Evolutionary conservation across 2,329 filamentous ascomycete genomes (phyloP).

Genomic region (Aspergillus caelatus): DNA sequence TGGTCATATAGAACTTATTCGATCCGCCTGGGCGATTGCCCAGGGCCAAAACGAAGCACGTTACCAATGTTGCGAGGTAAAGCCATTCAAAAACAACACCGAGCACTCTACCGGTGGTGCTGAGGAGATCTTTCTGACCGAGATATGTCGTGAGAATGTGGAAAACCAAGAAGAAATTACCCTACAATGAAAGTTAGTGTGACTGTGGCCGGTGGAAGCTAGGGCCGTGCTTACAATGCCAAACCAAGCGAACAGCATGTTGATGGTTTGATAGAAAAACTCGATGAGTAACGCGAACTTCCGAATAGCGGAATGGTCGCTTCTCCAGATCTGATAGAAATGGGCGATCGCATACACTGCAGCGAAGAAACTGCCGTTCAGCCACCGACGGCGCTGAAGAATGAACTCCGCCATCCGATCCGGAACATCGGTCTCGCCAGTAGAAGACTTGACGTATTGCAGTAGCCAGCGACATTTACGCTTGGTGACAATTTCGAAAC

Average conservation of each 20-base stretch:
- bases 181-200: slow-evolving; percentile 39
- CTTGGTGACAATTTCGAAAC: slow-evolving; percentile 87
- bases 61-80: slow-evolving; percentile 87
- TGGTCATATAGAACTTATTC: slow-evolving; percentile 89
- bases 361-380: slow-evolving; percentile 98
- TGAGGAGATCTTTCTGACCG: slow-evolving; percentile 68
- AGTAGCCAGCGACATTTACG: slow-evolving; percentile 96
- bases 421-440: slow-evolving; percentile 94
- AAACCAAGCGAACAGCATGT: slow-evolving; percentile 99
- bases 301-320: slow-evolving; percentile 81
- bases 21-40: slow-evolving; percentile 95
- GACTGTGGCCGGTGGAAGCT: neutral
- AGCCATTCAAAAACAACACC: slow-evolving; percentile 94
- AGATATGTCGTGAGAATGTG: slow-evolving; percentile 91
- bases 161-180: slow-evolving; percentile 99
- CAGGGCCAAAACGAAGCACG: slow-evolving; percentile 91
- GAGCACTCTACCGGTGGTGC: slow-evolving; percentile 75
- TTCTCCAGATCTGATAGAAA: slow-evolving; percentile 94
- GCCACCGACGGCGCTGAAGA: slow-evolving; percentile 91
- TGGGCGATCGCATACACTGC: slow-evolving; percentile 93
- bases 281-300: slow-evolving; percentile 91
- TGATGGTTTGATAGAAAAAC: slow-evolving; percentile 89
- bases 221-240: slow-evolving; percentile 64
- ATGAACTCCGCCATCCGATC: slow-evolving; percentile 94
- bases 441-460: slow-evolving; percentile 97